Percentiles rank a stretch among this genome's conserved stretches.
Evolutionary conservation across 352 stramenopile genomes (phyloP).

Genomic region (Phytopythium oedochilum): DNA sequence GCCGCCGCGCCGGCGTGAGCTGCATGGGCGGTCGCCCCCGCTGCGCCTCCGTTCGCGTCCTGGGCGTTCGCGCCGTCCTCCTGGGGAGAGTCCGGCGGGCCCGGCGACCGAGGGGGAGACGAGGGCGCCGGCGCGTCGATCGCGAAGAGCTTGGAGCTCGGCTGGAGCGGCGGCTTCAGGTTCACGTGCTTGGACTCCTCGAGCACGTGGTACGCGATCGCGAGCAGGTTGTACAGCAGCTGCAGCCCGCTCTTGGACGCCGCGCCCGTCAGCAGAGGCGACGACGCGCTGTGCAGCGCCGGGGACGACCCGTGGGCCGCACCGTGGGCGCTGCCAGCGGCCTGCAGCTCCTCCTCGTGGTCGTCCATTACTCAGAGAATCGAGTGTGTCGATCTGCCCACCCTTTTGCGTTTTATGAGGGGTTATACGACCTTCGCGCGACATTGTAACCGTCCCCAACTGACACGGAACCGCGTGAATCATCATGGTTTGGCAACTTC

Average conservation of each 20-base stretch:
- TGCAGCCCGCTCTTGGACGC: slow-evolving; percentile 41
- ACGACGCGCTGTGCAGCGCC: neutral
- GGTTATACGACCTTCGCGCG: neutral
- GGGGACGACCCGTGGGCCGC: neutral
- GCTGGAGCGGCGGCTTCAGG: slow-evolving; percentile 73
- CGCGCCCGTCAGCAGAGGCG: neutral
- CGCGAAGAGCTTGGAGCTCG: slow-evolving; percentile 76
- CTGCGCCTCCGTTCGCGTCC: slow-evolving; percentile 43
- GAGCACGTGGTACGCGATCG: slow-evolving; percentile 73
- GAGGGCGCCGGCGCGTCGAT: slow-evolving; percentile 23
- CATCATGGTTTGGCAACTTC: too few relatives aligned
- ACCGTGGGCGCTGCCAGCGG: neutral
- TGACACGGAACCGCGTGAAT: too few relatives aligned
- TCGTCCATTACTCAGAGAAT: too few relatives aligned
- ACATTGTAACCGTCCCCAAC: too few relatives aligned
- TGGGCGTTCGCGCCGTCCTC: slow-evolving; percentile 23
- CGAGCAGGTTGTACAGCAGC: slow-evolving; percentile 61
- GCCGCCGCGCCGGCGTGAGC: slow-evolving; percentile 12
- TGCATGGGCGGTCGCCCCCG: slow-evolving; percentile 25
- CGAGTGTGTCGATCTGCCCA: too few relatives aligned
- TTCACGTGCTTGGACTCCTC: slow-evolving; percentile 84
- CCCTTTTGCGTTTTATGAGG: too few relatives aligned
- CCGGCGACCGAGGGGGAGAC: slow-evolving; percentile 23
- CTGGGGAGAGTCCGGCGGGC: slow-evolving; percentile 25
- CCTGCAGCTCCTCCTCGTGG: neutral